Base-by-base conservation (phyloP, 257 asterid genomes). In the Solanum commersonii region DNA sequence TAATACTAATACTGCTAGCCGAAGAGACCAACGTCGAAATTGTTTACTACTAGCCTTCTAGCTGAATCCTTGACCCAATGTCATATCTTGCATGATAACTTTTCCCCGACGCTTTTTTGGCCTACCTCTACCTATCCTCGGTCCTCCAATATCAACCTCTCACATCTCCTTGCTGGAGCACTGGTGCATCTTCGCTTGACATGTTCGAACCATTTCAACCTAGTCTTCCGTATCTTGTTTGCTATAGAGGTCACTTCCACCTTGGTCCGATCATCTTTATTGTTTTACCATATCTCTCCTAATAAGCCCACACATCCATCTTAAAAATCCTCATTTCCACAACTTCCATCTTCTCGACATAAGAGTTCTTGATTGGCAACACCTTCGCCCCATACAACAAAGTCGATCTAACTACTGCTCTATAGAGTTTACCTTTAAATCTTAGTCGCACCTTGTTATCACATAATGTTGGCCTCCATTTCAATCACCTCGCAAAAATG, bases 81-180 rank as follows among this genome's bases (percentile, higher is more conserved):
- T 4, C 15, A 63, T 63, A 11, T n/a, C 8, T 59, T 59, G 67
- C 31, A n/a, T 63, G 8, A 63, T 10, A 25, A n/a, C 4, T 5
- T n/a, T 2, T 63, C 1, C 1, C 3, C 8, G 10, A n/a, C 13
- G n/a, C 8, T n/a, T 63, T 23, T 63, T 63, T 13, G 8, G 8
- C 16, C 71, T 10, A 11, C 2, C 15, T n/a, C 11, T 63, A 63
- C 1, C 16, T 63, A n/a, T 63, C 3, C 0, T 1, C 0, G 3
- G 0, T 16, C 14, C 2, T n/a, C 16, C 3, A 63, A n/a, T n/a
- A 0, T n/a, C 16, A 63, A n/a, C 16, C 71, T 63, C 33, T 63
- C 70, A 9, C 14, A 0, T 12, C 15, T 63, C 27, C 70, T 10
- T 10, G 14, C 0, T 10, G 2, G 70, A 23, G 31, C 14, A 4